These are phyloP conservation scores for Monosporascus sp. DNA, from an alignment of 2,329 filamentous ascomycete genomes.

Conservation along the genomic window DNA sequence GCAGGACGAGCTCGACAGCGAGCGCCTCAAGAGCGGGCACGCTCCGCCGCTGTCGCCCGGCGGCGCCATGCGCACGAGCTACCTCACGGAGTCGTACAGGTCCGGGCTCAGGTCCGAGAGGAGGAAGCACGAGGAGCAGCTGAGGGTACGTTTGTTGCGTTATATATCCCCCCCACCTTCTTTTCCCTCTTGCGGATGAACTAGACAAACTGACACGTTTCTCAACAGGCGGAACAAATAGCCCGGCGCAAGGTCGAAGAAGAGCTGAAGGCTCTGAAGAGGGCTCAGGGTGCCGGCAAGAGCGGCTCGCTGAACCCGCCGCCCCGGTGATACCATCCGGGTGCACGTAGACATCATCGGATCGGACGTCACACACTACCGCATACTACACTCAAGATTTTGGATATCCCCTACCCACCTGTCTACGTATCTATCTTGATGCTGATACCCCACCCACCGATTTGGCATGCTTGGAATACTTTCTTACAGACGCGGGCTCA, in stretches of 20 bases:
- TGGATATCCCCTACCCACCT: too few species aligned
- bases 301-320: too few species aligned
- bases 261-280: constrained; percentile 25
- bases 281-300: constrained; percentile 16
- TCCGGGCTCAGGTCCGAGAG: constrained; percentile 26
- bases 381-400: too few species aligned
- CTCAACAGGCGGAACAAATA: constrained; percentile 24
- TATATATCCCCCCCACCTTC: not conserved
- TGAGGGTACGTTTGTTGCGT: constrained; percentile 21
- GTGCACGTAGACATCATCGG: too few species aligned
- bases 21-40: constrained; percentile 21
- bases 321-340: too few species aligned
- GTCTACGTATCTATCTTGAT: too few species aligned
- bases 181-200: not conserved
- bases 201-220: constrained; percentile 9
- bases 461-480: too few species aligned
- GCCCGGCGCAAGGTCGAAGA: constrained; percentile 27
- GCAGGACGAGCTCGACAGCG: constrained; percentile 27
- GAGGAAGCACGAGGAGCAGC: constrained; percentile 30
- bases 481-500: too few species aligned
- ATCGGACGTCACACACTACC: too few species aligned
- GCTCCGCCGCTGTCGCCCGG: constrained; percentile 20
- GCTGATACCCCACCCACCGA: too few species aligned
- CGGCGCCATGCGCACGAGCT: constrained; percentile 22
- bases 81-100: constrained; percentile 29